Percentiles rank a stretch among this genome's conserved stretches.
Evolutionary conservation across 129 eudicot species (phyloP).

Genomic region (Flaveria ramosissima): DNA sequence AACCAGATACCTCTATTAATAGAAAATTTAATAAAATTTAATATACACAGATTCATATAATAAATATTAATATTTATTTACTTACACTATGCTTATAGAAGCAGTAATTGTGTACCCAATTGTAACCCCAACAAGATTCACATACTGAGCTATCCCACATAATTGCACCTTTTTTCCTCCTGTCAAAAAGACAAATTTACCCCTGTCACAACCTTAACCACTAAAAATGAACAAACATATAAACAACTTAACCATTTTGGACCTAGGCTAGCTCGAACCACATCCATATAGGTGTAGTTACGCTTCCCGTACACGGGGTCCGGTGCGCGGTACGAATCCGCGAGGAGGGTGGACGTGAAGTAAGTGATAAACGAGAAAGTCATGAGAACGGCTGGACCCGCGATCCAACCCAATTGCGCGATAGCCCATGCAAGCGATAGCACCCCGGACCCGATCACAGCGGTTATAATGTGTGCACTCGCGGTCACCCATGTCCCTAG

Average conservation of each 20-base stretch:
- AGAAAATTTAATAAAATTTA: too few species aligned
- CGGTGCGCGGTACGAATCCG: constrained; percentile 68
- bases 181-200: constrained; percentile 31
- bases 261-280: constrained; percentile 75
- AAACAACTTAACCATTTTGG: background rate
- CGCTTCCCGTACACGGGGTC: constrained; percentile 72
- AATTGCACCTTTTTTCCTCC: constrained; percentile 80
- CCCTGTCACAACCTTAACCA: background rate
- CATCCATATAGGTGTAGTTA: constrained; percentile 90
- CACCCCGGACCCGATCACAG: constrained; percentile 96
- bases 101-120: constrained; percentile 97
- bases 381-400: constrained; percentile 66
- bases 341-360: constrained; percentile 73
- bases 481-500: constrained; percentile 78
- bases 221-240: background rate
- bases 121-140: constrained; percentile 71
- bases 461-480: constrained; percentile 88
- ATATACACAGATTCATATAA: background rate
- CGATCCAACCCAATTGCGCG: constrained; percentile 89
- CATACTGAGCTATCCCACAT: constrained; percentile 90
- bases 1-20: too few species aligned
- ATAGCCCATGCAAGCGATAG: constrained; percentile 87
- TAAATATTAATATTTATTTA: background rate
- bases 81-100: constrained; percentile 94
- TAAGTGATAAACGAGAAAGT: constrained; percentile 73